These are phyloP conservation scores for Arthroderma uncinatum DNA, from an alignment of 2,329 filamentous ascomycete genomes.

Conservation along the genomic window DNA sequence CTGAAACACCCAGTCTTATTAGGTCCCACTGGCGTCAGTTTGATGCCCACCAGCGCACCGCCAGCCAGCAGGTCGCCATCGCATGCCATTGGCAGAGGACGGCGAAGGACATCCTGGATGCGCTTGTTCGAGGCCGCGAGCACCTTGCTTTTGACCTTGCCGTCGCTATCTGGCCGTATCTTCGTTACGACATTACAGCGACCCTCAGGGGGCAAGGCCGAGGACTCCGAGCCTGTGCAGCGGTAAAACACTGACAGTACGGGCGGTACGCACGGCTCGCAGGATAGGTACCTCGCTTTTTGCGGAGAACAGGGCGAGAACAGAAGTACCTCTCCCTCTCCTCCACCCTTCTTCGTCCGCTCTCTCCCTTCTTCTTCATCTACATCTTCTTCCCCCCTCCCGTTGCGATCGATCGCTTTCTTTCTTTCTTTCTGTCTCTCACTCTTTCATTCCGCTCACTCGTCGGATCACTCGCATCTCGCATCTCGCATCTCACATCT, in stretches of 20 bases:
- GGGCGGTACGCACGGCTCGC: conserved; percentile 4
- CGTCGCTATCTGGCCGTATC: neutral
- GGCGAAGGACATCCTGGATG: neutral
- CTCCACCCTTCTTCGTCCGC: neutral
- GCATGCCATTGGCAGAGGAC: neutral
- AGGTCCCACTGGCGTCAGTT: conserved; percentile 2
- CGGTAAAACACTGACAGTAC: conserved; percentile 3
- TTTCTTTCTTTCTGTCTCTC: conserved; percentile 5
- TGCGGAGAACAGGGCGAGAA: neutral
- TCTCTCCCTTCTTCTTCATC: neutral
- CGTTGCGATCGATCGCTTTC: neutral
- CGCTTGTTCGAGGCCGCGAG: conserved; percentile 3
- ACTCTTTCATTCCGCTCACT: conserved; percentile 3
- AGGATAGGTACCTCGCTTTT: neutral
- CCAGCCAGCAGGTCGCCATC: neutral
- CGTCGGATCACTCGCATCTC: conserved; percentile 8
- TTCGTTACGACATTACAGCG: neutral
- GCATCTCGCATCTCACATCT: conserved; percentile 4
- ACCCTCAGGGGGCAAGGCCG: neutral
- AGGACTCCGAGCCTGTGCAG: neutral
- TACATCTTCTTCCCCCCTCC: conserved; percentile 5
- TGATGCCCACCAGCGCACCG: conserved; percentile 5
- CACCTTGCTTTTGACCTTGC: neutral
- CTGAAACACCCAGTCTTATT: conserved; percentile 4
- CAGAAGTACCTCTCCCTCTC: neutral